Percentiles rank a stretch among this genome's conserved stretches.
These are phyloP conservation scores for Penicillium sp. DNA, from an alignment of 2,329 filamentous ascomycete genomes.

Conservation along the genomic window DNA sequence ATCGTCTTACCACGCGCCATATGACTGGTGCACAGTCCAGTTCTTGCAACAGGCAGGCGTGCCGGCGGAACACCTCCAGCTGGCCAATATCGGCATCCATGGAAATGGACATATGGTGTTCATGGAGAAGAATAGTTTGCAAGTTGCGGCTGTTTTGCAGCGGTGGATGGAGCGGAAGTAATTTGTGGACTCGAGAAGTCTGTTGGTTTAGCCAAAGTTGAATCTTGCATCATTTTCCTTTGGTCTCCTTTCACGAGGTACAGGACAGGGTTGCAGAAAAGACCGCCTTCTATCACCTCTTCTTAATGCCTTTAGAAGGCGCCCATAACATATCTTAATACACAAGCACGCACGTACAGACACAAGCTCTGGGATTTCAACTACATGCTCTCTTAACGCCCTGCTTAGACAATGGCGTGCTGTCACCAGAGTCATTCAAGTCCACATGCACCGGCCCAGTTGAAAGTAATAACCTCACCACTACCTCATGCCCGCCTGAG, in stretches of 20 bases:
- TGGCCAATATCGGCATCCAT: conserved; percentile 46
- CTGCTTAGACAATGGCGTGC: no score
- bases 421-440: no score
- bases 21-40: conserved; percentile 56
- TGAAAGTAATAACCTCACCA: no score
- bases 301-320: neutral
- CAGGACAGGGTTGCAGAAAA: neutral
- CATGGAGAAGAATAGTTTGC: conserved; percentile 55
- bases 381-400: no score
- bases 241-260: neutral
- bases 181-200: neutral
- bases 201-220: neutral
- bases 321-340: no score
- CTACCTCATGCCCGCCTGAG: no score
- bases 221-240: neutral
- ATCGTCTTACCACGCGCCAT: conserved; percentile 55
- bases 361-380: no score
- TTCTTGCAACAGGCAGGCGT: conserved; percentile 58
- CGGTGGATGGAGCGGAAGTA: conserved; percentile 40
- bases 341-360: no score
- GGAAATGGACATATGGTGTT: conserved; percentile 61
- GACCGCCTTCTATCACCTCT: neutral
- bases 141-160: conserved; percentile 32
- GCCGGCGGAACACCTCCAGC: conserved; percentile 45
- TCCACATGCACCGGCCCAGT: no score